Percentiles rank a stretch among this genome's conserved stretches.
These are phyloP conservation scores for Capsicum rhomboideum DNA, from an alignment of 257 asterid genomes.

Conservation along the genomic window DNA sequence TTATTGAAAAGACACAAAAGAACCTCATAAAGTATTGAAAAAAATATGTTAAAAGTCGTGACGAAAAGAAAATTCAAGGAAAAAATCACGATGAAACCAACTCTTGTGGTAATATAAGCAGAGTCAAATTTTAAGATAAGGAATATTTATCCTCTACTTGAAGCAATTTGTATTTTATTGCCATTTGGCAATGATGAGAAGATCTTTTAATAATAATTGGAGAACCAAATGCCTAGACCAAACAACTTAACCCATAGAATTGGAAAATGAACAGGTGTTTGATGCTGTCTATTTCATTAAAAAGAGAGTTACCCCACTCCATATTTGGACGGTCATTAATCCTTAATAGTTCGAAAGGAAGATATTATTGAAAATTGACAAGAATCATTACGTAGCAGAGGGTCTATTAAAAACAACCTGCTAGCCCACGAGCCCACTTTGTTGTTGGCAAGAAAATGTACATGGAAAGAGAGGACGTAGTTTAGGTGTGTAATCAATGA, in stretches of 20 bases:
- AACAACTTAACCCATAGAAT: too few species aligned
- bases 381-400: neutral
- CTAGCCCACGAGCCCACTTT: too few species aligned
- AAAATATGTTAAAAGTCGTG: neutral
- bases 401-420: too few species aligned
- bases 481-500: neutral
- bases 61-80: neutral
- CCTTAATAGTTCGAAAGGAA: neutral
- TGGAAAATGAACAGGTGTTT: too few species aligned
- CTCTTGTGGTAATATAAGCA: neutral
- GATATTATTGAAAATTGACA: neutral
- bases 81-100: neutral
- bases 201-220: neutral
- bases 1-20: neutral
- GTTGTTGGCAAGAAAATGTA: too few species aligned
- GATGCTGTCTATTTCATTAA: neutral
- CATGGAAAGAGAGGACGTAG: neutral
- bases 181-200: neutral
- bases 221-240: neutral
- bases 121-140: neutral
- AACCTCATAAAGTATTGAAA: neutral
- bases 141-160: neutral
- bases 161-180: neutral
- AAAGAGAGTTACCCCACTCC: neutral
- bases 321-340: neutral